Conservation (phyloP, 2,329 filamentous ascomycete species). For the Colletotrichum sp. region DNA sequence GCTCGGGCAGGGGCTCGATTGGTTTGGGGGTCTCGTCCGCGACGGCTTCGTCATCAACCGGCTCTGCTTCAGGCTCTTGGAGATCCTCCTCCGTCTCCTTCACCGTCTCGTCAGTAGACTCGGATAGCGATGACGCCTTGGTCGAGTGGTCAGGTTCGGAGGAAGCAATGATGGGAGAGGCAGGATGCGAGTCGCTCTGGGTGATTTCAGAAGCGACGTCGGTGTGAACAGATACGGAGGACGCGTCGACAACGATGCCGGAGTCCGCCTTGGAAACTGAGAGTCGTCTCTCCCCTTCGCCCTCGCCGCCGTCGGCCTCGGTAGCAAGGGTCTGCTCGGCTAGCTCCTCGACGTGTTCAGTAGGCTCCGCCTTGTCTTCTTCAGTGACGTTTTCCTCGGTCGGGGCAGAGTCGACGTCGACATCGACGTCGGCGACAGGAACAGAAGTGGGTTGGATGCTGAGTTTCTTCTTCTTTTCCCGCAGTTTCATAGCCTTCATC, state of each 20-base stretch:
- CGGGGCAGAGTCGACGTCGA: not conserved
- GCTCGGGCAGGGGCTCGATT: not conserved
- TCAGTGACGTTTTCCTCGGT: constrained; percentile 18
- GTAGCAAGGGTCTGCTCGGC: constrained; percentile 23
- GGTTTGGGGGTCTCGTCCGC: constrained; percentile 23
- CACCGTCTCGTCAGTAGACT: constrained; percentile 66
- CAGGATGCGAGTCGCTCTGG: constrained; percentile 61
- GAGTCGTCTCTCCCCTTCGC: constrained; percentile 35
- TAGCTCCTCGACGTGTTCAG: constrained; percentile 25
- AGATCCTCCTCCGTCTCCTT: constrained; percentile 41
- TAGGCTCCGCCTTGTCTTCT: constrained; percentile 20
- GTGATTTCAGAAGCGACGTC: constrained; percentile 54
- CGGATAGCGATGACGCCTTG: constrained; percentile 68
- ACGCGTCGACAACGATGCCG: constrained; percentile 55
- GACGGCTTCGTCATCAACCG: not conserved
- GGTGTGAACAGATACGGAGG: constrained; percentile 43
- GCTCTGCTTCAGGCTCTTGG: not conserved
- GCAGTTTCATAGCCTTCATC: constrained; percentile 91
- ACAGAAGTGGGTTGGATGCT: constrained; percentile 32
- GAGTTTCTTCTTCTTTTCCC: constrained; percentile 75
- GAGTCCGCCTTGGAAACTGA: constrained; percentile 58
- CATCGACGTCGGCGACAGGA: constrained; percentile 30
- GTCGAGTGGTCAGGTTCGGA: constrained; percentile 66
- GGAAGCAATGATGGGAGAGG: constrained; percentile 56
- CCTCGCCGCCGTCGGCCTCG: constrained; percentile 25